A percentile compares a stretch with the other conserved stretches of the same genome.
These are phyloP conservation scores for Colletotrichum gigasporum DNA, from an alignment of 2,329 filamentous ascomycete species.

Conservation along the genomic window DNA sequence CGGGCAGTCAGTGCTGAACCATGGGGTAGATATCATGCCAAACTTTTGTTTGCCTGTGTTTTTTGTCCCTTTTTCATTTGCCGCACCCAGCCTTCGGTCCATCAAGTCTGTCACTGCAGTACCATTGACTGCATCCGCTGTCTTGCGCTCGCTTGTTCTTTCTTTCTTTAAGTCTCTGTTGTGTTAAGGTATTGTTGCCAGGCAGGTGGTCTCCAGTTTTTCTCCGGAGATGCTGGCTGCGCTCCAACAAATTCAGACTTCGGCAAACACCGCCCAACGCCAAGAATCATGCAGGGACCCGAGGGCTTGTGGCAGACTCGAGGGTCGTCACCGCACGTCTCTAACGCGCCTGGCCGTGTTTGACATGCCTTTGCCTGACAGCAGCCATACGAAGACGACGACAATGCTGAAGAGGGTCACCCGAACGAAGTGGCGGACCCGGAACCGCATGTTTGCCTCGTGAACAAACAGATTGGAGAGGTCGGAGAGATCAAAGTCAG, in stretches of 20 bases:
- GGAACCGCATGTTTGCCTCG: conserved; percentile 36
- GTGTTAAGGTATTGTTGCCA: conserved; percentile 3
- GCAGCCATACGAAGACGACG: conserved; percentile 53
- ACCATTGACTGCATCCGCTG: background rate
- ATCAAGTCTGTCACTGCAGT: background rate
- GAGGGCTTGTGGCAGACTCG: background rate
- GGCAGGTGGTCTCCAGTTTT: background rate
- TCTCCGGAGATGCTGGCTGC: background rate
- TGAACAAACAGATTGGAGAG: conserved; percentile 48
- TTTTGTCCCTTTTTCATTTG: background rate
- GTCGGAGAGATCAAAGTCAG: conserved; percentile 53
- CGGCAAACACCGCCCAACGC: conserved; percentile 7
- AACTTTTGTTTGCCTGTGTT: background rate
- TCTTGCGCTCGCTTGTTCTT: conserved; percentile 1
- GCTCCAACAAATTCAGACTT: conserved; percentile 11
- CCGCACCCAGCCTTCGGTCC: background rate
- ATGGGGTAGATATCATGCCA: conserved; percentile 23
- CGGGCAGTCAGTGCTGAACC: conserved; percentile 17
- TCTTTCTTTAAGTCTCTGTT: background rate
- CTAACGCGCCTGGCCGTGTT: conserved; percentile 27
- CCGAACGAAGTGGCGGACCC: conserved; percentile 50
- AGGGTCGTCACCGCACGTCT: conserved; percentile 10
- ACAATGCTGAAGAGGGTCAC: conserved; percentile 52
- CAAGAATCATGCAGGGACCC: conserved; percentile 15
- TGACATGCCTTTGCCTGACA: conserved; percentile 46